Evolutionary conservation across 2,329 filamentous ascomycete genomes (phyloP), one percentile per base, ranked within the genome.

Genomic region (Trichocomaceae sp.): DNA sequence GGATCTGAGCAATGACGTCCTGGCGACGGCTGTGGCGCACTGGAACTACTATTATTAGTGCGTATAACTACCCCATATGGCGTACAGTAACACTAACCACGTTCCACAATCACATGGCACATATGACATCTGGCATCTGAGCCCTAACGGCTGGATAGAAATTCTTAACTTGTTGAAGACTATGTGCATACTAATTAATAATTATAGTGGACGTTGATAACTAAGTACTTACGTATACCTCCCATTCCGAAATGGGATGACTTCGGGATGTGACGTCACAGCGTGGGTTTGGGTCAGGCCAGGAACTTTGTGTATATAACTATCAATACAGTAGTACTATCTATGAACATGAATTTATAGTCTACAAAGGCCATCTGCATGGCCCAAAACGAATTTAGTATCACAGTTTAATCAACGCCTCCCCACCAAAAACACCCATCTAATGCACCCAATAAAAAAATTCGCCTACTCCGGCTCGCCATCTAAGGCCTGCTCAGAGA

Each of bases 391-490:
- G 19, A 9, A 20, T 20, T 9, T 22, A 39, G n/a, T 39, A 41
- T 29, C n/a, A 41, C 47, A 49, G 33, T 15, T 26, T 13, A n/a
- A 29, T 31, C 39, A 51, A 39, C 3, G 23, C 23, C 23, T 7
- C 19, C 15, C 37, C n/a, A 50, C 23, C n/a, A n/a, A 26, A 45
- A 52, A 53, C 51, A 44, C 51, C 51, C 37, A 17, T 33, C 17
- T 42, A 29, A 53, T 53, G 51, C 51, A 47, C 33, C 7, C 45
- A 2, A 19, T 41, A 5, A 41, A 19, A 17, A 41, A 41, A 7
- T n/a, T n/a, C 17, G 19, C 37, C 19, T 22, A 42, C 39, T 12
- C 39, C 9, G 19, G 19, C 19, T 17, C 13, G n/a, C 12, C 17
- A 12, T 42, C 39, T 19, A 42, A 22, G 17, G 39, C n/a, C 39